Base-by-base conservation (phyloP, 1,284 basidiomycete species). In the Austroboletus novae-zelandiae region DNA sequence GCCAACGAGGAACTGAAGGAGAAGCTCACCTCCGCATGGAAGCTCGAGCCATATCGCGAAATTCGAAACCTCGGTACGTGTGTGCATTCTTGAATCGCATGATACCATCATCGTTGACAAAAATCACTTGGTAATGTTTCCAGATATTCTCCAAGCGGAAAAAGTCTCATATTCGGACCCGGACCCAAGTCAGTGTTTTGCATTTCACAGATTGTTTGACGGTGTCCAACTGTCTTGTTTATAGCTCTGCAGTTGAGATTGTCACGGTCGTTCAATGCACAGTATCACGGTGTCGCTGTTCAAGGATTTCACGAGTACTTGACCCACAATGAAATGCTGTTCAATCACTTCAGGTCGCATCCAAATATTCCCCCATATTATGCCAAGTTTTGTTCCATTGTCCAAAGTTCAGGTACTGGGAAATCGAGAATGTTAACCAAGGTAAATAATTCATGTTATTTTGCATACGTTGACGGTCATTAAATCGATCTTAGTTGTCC, bases 361-460 rank as follows among this genome's bases (percentile, higher is more conserved):
- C 36, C 5, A 23, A 15, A 5, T 2, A 4, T 5, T 27, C 45
- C 39, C 1, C 2, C 1, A 17, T 59, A 61, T 30, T 57, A 60
- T 3, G 53, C 56, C 40, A 60, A 44, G 30, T 50, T 59, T 18
- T 61, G 60, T 34, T 55, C 61, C 1, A 30, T 61, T 9, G 52
- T 62, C 0, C 60, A 61, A 18, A 61, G 61, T 9, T 64, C 61
- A 0, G 61, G 61, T 0, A 61, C 60, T 0, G 61, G 61, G 0
- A 62, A 64, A 43, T 54, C 61, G 5, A 56, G 60, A 15, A 34
- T 62, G 30, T 9, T 62, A 4, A 55, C 49, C 0, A 55, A 64
- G 55, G 61, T 56, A 34, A 39, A 9, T 4, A 2, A 6, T 13
- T 3, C 14, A 15, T 23, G 20, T 23, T 23, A 23, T 37, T 18